phyloP scores from a whole-genome alignment of 2,329 filamentous ascomycete genomes.

The Aspergillus oerlinghausenensis region DNA sequence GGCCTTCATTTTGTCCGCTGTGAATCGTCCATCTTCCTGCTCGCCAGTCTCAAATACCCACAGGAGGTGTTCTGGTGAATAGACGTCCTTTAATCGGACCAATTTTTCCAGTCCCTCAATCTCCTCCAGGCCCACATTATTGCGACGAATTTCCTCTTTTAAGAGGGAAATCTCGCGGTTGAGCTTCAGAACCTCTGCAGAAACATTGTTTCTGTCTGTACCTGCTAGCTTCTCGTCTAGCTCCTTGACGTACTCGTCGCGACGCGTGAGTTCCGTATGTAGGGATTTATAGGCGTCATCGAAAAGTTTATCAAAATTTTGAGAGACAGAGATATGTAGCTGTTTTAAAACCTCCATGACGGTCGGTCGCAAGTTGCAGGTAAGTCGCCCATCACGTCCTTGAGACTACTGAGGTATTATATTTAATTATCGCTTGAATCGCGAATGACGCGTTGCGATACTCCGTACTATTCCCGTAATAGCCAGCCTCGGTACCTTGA shows the following conservation, averaged over 20 bases:
- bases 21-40: not conserved
- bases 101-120: constrained; percentile 11
- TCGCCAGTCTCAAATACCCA: constrained; percentile 3
- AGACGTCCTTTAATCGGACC: constrained; percentile 20
- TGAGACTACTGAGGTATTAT: not conserved
- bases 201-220: constrained; percentile 15
- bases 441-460: not conserved
- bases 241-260: constrained; percentile 18
- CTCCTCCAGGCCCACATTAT: constrained; percentile 11
- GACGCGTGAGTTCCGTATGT: constrained; percentile 17
- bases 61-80: constrained; percentile 23
- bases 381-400: not conserved
- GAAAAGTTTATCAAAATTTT: constrained; percentile 25
- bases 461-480: not conserved
- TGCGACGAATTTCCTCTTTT: constrained; percentile 16
- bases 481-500: not conserved
- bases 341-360: constrained; percentile 30
- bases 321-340: constrained; percentile 26
- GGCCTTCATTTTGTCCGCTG: constrained; percentile 13
- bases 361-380: not conserved
- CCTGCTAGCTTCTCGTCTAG: constrained; percentile 18
- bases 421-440: not conserved
- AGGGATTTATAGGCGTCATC: constrained; percentile 24
- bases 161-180: constrained; percentile 19
- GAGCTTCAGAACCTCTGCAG: constrained; percentile 16